Percentiles rank a stretch among this genome's conserved stretches.
phyloP scores from a whole-genome alignment of 164 flowering plant genomes.

The Cinnamomum chago region DNA sequence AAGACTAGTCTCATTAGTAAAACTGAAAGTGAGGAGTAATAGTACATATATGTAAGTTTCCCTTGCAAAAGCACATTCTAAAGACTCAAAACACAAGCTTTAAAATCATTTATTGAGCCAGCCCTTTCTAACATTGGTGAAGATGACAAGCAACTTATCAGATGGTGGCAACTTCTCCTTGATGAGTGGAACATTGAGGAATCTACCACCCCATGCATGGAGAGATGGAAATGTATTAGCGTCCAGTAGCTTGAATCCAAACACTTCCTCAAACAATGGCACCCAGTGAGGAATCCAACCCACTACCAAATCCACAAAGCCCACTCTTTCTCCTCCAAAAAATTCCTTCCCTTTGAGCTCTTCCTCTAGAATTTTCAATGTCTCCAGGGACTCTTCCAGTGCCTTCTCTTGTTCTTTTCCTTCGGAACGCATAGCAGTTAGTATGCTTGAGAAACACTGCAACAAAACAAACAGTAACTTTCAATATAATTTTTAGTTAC shows the following conservation, averaged over 20 bases:
- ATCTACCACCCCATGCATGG: background rate
- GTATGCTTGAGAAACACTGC: too few species aligned
- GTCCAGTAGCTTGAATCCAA: background rate
- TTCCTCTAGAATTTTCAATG: constrained; percentile 20
- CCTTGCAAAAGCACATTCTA: too few species aligned
- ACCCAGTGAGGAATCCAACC: constrained; percentile 8
- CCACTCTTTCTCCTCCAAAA: constrained; percentile 2
- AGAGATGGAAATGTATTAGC: background rate
- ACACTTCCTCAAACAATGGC: background rate
- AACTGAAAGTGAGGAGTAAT: too few species aligned
- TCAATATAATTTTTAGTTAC: too few species aligned
- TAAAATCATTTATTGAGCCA: too few species aligned
- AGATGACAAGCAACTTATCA: background rate
- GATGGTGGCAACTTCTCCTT: constrained; percentile 5
- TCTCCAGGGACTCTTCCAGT: constrained; percentile 5
- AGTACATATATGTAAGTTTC: too few species aligned
- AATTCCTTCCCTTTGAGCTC: constrained; percentile 8
- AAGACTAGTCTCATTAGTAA: too few species aligned
- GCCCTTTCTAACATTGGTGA: background rate
- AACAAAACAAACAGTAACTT: too few species aligned
- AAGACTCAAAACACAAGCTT: too few species aligned
- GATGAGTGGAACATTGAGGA: background rate
- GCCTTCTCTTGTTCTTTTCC: constrained; percentile 30
- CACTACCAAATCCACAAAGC: constrained; percentile 1
- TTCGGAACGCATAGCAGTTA: too few species aligned